Base-by-base conservation (phyloP, 2,329 filamentous ascomycete species). In the Cyphellophora attinorum region DNA sequence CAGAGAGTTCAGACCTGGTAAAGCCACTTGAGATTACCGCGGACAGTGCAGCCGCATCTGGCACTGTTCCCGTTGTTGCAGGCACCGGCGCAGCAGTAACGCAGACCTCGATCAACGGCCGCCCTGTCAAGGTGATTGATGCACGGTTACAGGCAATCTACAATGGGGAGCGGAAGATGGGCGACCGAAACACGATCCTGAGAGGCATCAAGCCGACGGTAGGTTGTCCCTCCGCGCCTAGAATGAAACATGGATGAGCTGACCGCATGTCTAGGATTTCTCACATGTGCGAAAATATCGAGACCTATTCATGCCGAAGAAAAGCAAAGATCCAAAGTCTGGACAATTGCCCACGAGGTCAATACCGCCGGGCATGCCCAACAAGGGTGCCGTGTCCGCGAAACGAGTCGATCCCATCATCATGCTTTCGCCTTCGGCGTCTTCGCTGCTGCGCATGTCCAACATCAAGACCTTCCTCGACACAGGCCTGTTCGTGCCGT, bases 391-490 rank as follows among this genome's bases (percentile, higher is more conserved):
- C 21, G 21, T n/a, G 21, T 18, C 44, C 11, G 60, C 59, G 30
- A 69, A 74, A 33, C 64, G 71, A 21, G 67, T 68, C 25, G 72
- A 94, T 55, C 91, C 91, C 31, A 98, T 98, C 61, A 95, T 98
- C 57, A 79, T 98, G 17, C 79, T 98, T 41, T 96, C 91, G 0
- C 91, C 91, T 2, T 96, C 89, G 2, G 91, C 89, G 8, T 95
- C 89, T 2, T 93, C 88, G 2, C 76, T 96, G 31, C 78, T 98
- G 23, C 86, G 89, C 57, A 85, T 96, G 75, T 83, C 85, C 34
- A 98, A 98, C 57, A 85, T 93, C 60, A 93, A 93, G 54, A 79
- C 83, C 18, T 96, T 98, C 69, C 81, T 98, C 45, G 81, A 89
- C 56, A 73, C 79, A 37, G 88, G 88, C 38, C 68, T 80, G 45